Conservation (phyloP, 1,139 yeast genomes). For the Hyphopichia khmerensis region DNA sequence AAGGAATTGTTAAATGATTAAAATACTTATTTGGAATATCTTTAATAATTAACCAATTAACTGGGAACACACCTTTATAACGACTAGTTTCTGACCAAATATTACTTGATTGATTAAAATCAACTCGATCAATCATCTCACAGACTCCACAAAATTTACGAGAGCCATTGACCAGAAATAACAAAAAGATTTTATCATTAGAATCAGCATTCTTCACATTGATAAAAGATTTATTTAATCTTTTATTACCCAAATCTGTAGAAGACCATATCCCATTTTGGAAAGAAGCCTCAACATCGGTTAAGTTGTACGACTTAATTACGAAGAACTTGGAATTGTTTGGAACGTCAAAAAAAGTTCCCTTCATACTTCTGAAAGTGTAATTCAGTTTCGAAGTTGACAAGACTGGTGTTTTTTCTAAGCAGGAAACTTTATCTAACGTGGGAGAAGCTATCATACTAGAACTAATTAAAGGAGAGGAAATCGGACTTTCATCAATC, state of each 20-base stretch:
- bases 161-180: constrained; percentile 60
- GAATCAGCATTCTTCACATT: background rate
- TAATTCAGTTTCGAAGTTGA: background rate
- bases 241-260: constrained; percentile 54
- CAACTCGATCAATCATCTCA: constrained; percentile 46
- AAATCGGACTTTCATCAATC: too few relatives aligned
- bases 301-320: constrained; percentile 51
- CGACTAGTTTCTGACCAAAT: constrained; percentile 50
- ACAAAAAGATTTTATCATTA: constrained; percentile 38
- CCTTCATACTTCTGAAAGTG: background rate
- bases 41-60: constrained; percentile 52
- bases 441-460: too few relatives aligned
- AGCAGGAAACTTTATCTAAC: too few relatives aligned
- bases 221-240: constrained; percentile 39
- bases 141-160: constrained; percentile 66
- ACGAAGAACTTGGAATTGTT: constrained; percentile 47
- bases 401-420: too few relatives aligned
- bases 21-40: constrained; percentile 51
- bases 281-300: constrained; percentile 51
- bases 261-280: constrained; percentile 57
- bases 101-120: constrained; percentile 33
- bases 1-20: constrained; percentile 41
- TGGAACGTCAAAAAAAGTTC: constrained; percentile 10
- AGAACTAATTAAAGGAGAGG: too few relatives aligned
- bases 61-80: constrained; percentile 53